Percentiles rank a stretch among this genome's conserved stretches.
These are phyloP conservation scores for Aspergillus melleus DNA, from an alignment of 2,329 filamentous ascomycete species.

Conservation along the genomic window DNA sequence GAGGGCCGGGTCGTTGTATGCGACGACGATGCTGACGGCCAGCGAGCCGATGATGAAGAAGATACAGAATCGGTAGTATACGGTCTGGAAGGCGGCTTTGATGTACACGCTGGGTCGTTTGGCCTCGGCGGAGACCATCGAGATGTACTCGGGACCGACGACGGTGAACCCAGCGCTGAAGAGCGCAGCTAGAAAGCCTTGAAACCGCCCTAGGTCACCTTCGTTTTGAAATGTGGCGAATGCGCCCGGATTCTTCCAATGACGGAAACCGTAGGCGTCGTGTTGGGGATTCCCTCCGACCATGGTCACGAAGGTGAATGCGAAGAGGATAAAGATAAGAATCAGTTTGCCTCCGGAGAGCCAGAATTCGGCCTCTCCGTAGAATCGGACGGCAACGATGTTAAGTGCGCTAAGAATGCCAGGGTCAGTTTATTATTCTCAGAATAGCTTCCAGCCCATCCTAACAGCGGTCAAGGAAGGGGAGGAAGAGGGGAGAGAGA, in stretches of 20 bases:
- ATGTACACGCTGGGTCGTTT: slow-evolving; percentile 67
- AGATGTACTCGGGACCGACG: slow-evolving; percentile 64
- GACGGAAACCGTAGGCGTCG: slow-evolving; percentile 69
- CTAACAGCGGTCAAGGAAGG: neutral
- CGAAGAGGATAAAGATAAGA: slow-evolving; percentile 65
- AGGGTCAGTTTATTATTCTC: neutral
- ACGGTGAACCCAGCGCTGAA: slow-evolving; percentile 68
- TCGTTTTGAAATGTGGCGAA: slow-evolving; percentile 64
- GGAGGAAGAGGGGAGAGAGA: neutral
- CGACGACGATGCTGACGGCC: slow-evolving; percentile 66
- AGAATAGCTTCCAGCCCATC: neutral
- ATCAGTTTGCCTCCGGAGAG: slow-evolving; percentile 62
- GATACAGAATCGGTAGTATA: slow-evolving; percentile 72
- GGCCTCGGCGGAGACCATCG: slow-evolving; percentile 63
- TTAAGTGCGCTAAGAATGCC: slow-evolving; percentile 56
- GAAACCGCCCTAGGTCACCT: slow-evolving; percentile 60
- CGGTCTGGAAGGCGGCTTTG: slow-evolving; percentile 71
- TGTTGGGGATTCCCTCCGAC: slow-evolving; percentile 72
- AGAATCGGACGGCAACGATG: slow-evolving; percentile 66
- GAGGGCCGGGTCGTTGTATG: slow-evolving; percentile 63
- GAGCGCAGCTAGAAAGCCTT: slow-evolving; percentile 64
- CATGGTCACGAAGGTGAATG: slow-evolving; percentile 78
- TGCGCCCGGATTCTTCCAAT: slow-evolving; percentile 62
- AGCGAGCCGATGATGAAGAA: slow-evolving; percentile 75
- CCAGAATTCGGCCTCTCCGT: slow-evolving; percentile 61